Conservation (phyloP, 192 early-diverging fungal genomes). For the Rhizophagus prolifer region DNA sequence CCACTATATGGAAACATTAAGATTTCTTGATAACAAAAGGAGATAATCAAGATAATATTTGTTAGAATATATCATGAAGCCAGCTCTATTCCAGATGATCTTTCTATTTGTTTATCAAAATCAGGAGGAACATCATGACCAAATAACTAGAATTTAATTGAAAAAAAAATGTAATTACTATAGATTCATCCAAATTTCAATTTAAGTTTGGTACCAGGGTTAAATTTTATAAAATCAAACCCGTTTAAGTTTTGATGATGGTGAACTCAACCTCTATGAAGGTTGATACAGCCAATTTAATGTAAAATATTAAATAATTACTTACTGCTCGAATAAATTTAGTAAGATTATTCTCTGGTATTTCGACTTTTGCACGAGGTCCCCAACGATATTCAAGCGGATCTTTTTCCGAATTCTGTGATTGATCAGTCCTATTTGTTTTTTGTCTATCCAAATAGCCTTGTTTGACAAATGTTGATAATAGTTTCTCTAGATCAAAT, state of each 20-base stretch:
- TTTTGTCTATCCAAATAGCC: constrained; percentile 52
- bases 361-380: constrained; percentile 58
- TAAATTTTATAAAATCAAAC: too few species aligned
- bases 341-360: constrained; percentile 51
- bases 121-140: constrained; percentile 32
- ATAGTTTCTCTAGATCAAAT: constrained; percentile 39
- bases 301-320: background rate
- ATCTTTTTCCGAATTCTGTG: constrained; percentile 34
- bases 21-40: background rate
- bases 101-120: constrained; percentile 33
- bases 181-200: too few species aligned
- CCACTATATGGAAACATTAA: background rate
- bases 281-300: background rate
- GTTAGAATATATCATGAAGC: background rate
- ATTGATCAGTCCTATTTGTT: constrained; percentile 33
- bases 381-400: constrained; percentile 58
- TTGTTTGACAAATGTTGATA: constrained; percentile 48
- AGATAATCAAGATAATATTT: background rate
- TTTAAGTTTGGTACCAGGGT: too few species aligned
- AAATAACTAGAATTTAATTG: constrained; percentile 31
- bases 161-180: background rate
- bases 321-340: constrained; percentile 57
- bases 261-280: background rate
- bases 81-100: constrained; percentile 32
- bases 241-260: too few species aligned